phyloP scores from a whole-genome alignment of 495 filamentous ascomycete genomes.

The Penicillium daleae region DNA sequence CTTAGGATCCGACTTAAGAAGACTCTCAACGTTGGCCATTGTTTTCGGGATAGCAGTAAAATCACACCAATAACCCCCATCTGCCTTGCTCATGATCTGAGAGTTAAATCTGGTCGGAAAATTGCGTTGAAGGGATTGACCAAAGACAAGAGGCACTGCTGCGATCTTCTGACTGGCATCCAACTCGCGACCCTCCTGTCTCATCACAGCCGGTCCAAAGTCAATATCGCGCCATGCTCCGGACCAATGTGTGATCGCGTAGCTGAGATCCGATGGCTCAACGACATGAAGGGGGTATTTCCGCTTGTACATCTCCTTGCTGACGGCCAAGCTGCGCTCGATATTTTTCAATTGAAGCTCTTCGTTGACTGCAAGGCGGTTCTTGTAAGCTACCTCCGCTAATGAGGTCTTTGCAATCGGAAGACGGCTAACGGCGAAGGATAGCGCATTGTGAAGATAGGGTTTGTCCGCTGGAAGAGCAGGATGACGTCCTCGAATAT shows the following conservation, averaged over 20 bases:
- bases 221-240: slow-evolving; percentile 10
- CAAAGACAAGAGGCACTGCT: slow-evolving; percentile 1
- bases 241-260: slow-evolving; percentile 3
- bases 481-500: slow-evolving; percentile 7
- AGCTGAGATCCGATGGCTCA: slow-evolving; percentile 2
- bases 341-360: slow-evolving; percentile 3
- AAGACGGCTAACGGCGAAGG: not conserved
- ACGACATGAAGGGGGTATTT: not conserved
- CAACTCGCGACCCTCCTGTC: not conserved
- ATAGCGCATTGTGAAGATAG: slow-evolving; percentile 1
- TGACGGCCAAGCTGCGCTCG: not conserved
- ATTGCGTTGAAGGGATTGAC: not conserved
- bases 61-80: slow-evolving; percentile 9
- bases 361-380: slow-evolving; percentile 2
- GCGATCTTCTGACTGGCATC: not conserved
- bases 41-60: not conserved
- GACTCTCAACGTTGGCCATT: not conserved
- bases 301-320: not conserved
- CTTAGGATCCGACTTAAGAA: not conserved
- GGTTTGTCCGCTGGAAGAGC: slow-evolving; percentile 3
- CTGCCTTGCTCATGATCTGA: slow-evolving; percentile 4
- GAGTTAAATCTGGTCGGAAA: slow-evolving; percentile 1
- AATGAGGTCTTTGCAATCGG: not conserved
- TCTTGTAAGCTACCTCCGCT: slow-evolving; percentile 3
- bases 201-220: slow-evolving; percentile 4